Percentiles rank a stretch among this genome's conserved stretches.
These are phyloP conservation scores for Leccinum variicolor DNA, from an alignment of 768 basidiomycete species.

Conservation along the genomic window DNA sequence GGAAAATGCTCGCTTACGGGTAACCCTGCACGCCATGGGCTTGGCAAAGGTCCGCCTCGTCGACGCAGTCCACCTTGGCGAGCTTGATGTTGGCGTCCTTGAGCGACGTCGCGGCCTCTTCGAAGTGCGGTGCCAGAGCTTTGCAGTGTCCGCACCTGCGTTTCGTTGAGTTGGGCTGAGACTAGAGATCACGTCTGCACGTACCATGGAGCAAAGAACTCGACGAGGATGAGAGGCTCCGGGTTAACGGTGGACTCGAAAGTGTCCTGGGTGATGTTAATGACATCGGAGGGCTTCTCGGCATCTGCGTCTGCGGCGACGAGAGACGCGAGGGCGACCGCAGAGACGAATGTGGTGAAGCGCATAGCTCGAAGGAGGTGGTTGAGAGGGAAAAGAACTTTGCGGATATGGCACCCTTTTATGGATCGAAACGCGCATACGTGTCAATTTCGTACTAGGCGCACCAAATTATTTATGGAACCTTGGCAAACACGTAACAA, in stretches of 20 bases:
- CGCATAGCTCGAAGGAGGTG: constrained; percentile 53
- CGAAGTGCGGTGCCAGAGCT: constrained; percentile 89
- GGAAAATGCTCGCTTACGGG: constrained; percentile 56
- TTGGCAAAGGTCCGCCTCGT: constrained; percentile 88
- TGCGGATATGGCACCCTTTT: constrained; percentile 12
- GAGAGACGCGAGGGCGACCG: constrained; percentile 51
- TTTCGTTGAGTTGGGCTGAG: neutral
- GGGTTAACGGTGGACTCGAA: constrained; percentile 65
- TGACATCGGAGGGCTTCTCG: constrained; percentile 66
- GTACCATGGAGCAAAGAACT: constrained; percentile 92
- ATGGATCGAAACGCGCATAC: constrained; percentile 26
- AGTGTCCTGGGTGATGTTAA: constrained; percentile 64
- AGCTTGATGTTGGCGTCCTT: constrained; percentile 88
- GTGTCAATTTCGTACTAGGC: constrained; percentile 21
- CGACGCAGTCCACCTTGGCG: constrained; percentile 97
- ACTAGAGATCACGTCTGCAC: neutral
- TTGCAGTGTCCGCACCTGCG: constrained; percentile 96
- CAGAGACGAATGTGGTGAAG: constrained; percentile 48
- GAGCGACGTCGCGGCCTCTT: constrained; percentile 89
- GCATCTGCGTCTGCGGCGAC: constrained; percentile 44
- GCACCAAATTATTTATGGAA: neutral
- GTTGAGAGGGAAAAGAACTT: constrained; percentile 4
- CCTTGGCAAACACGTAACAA: too few relatives aligned
- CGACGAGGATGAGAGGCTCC: constrained; percentile 80
- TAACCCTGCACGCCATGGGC: constrained; percentile 88